These are phyloP conservation scores for Saccharomyces pastorianus DNA, from an alignment of 1,139 yeast species.

Conservation along the genomic window DNA sequence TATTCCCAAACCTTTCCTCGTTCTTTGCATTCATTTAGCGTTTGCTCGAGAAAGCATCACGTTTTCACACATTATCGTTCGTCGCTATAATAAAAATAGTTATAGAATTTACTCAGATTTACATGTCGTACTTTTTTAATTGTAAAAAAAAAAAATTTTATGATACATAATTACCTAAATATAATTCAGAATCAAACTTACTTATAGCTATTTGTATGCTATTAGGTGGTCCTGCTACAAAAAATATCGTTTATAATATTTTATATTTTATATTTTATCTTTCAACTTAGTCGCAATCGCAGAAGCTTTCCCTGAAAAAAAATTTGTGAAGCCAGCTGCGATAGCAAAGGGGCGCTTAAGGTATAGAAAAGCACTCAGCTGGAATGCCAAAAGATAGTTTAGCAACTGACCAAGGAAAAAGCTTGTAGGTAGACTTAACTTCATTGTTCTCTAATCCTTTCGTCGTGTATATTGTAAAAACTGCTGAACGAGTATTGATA, in stretches of 20 bases:
- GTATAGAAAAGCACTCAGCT: neutral
- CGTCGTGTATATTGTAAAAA: conserved; percentile 78
- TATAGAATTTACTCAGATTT: neutral
- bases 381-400: conserved; percentile 13
- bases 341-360: neutral
- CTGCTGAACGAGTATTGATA: conserved; percentile 75
- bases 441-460: conserved; percentile 62
- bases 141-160: neutral
- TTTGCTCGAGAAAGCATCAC: neutral
- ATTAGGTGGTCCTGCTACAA: neutral
- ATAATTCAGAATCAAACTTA: neutral
- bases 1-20: neutral
- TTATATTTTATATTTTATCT: too few relatives aligned
- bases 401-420: conserved; percentile 58
- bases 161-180: neutral
- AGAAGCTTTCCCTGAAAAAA: neutral
- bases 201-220: neutral
- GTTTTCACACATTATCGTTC: neutral
- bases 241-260: neutral
- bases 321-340: too few relatives aligned
- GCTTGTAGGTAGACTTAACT: conserved; percentile 52
- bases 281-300: too few relatives aligned
- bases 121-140: neutral
- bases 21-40: neutral
- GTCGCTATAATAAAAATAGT: conserved; percentile 1